A percentile compares a stretch with the other conserved stretches of the same genome.
These are phyloP conservation scores for Oxytropis ochrocephala DNA, from an alignment of 306 rosid species.

Conservation along the genomic window DNA sequence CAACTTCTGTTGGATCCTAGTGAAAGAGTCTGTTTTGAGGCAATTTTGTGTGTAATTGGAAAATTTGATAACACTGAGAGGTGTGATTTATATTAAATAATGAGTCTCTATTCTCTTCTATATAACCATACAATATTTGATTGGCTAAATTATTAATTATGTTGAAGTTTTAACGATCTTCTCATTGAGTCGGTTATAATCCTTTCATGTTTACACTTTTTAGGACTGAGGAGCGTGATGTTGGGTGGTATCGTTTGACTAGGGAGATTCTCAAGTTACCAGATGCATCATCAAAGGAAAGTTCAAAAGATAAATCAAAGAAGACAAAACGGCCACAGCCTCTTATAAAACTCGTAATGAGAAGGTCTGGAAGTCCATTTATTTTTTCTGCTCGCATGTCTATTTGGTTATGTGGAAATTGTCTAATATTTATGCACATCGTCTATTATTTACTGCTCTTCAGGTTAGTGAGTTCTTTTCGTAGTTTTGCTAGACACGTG, in stretches of 20 bases:
- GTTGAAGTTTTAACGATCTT: not conserved
- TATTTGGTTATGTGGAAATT: constrained; percentile 10
- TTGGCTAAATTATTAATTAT: constrained; percentile 6
- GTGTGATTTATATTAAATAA: no score
- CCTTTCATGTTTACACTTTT: constrained; percentile 17
- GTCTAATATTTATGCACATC: not conserved
- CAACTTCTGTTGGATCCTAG: no score
- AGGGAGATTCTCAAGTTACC: constrained; percentile 97
- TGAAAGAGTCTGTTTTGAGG: constrained; percentile 98
- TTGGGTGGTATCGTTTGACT: constrained; percentile 96
- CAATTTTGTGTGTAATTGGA: constrained; percentile 84
- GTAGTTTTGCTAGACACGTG: constrained; percentile 93
- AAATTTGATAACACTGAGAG: constrained; percentile 74
- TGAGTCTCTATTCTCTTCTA: not conserved
- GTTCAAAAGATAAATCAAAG: constrained; percentile 77
- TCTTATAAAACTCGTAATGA: constrained; percentile 96
- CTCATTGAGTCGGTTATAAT: not conserved
- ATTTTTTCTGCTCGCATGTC: constrained; percentile 8
- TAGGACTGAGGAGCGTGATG: constrained; percentile 90
- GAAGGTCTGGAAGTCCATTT: constrained; percentile 59
- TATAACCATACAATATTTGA: not conserved
- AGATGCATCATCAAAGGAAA: constrained; percentile 70
- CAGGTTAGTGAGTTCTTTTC: constrained; percentile 97
- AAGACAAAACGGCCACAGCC: constrained; percentile 90
- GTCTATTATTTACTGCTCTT: constrained; percentile 9